phyloP scores from a whole-genome alignment of 345 rosid species.

The Hypericum perforatum region DNA sequence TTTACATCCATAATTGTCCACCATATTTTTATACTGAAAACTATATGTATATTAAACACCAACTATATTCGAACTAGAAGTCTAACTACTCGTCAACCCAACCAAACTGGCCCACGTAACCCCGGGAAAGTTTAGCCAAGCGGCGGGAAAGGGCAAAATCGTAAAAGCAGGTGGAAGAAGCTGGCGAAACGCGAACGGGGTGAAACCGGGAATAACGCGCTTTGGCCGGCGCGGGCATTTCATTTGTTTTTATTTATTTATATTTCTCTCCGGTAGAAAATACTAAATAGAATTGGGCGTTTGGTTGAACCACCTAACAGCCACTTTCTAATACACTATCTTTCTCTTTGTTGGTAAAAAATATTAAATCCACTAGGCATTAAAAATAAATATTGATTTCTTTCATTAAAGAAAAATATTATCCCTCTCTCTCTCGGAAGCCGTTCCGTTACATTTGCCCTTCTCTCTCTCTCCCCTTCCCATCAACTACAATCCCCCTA shows the following conservation, averaged over 20 bases:
- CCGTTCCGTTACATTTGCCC: conserved; percentile 16
- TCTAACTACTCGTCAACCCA: too few relatives aligned
- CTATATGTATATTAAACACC: too few relatives aligned
- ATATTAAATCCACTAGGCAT: not conserved
- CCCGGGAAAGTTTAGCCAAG: too few relatives aligned
- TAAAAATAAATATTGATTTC: conserved; percentile 55
- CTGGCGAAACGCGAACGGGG: conserved; percentile 26
- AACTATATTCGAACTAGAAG: too few relatives aligned
- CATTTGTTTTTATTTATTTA: too few relatives aligned
- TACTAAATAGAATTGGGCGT: conserved; percentile 18
- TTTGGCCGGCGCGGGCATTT: conserved; percentile 44
- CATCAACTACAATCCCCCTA: conserved; percentile 8
- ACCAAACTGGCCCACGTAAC: too few relatives aligned
- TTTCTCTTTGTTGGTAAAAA: conserved; percentile 20
- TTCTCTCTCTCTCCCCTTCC: conserved; percentile 26
- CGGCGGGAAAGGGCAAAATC: conserved; percentile 9
- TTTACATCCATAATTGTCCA: too few relatives aligned
- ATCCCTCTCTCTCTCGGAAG: conserved; percentile 43
- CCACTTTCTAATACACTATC: conserved; percentile 49
- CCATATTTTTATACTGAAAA: too few relatives aligned
- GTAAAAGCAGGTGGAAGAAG: conserved; percentile 9
- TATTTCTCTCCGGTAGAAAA: too few relatives aligned
- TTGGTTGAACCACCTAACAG: conserved; percentile 99
- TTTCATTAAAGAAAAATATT: too few relatives aligned
- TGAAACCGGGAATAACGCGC: conserved; percentile 38